Conservation (phyloP, 805 yeast genomes). For the Wickerhamomyces ciferrii region DNA sequence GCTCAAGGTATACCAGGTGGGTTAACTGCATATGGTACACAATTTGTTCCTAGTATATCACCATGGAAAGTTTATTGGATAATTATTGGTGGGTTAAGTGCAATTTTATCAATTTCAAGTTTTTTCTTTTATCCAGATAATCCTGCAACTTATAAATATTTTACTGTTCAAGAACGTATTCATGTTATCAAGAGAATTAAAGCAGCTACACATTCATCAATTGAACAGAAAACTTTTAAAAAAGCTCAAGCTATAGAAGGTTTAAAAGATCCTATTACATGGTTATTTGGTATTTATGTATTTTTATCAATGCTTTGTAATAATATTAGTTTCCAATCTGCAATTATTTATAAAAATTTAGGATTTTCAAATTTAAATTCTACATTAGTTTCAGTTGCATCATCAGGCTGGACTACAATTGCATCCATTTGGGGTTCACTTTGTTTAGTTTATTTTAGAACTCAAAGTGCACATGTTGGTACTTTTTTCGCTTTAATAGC, state of each 20-base stretch:
- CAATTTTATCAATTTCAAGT: conserved; percentile 24
- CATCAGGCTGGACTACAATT: conserved; percentile 17
- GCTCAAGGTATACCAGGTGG: conserved; percentile 33
- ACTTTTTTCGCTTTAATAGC: conserved; percentile 14
- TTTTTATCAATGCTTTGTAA: conserved; percentile 40
- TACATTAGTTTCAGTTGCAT: conserved; percentile 43
- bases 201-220: conserved; percentile 26
- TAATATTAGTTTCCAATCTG: conserved; percentile 40
- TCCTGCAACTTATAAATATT: conserved; percentile 38
- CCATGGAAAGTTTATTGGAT: conserved; percentile 45
- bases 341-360: conserved; percentile 33
- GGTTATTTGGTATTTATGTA: conserved; percentile 27
- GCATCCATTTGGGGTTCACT: conserved; percentile 27
- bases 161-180: conserved; percentile 36
- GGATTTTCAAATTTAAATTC: conserved; percentile 33
- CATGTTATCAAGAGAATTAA: conserved; percentile 34
- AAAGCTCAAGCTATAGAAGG: conserved; percentile 34
- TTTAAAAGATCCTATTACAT: conserved; percentile 32
- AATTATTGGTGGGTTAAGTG: conserved; percentile 41
- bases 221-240: conserved; percentile 33
- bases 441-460: conserved; percentile 22
- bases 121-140: conserved; percentile 40
- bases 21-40: conserved; percentile 24
- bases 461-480: conserved; percentile 25
- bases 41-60: conserved; percentile 9